phyloP scores from a whole-genome alignment of 1,284 basidiomycete genomes.

The Stygiomarasmius scandens region DNA sequence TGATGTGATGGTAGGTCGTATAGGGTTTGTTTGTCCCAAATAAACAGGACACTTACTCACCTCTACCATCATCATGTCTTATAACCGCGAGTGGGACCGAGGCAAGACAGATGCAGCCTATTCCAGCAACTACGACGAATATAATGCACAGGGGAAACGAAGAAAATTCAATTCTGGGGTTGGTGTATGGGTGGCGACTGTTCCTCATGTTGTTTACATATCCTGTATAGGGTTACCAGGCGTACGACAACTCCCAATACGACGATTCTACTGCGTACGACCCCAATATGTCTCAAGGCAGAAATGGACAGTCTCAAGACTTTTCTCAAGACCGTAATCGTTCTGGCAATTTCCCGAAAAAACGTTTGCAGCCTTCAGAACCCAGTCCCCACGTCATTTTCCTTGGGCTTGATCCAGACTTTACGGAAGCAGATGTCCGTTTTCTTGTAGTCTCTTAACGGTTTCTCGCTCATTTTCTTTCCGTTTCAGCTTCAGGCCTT shows the following conservation, averaged over 20 bases:
- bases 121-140: slow-evolving; percentile 55
- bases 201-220: slow-evolving; percentile 2
- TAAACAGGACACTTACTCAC: slow-evolving; percentile 27
- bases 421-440: slow-evolving; percentile 88
- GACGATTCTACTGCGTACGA: slow-evolving; percentile 41
- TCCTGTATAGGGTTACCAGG: slow-evolving; percentile 37
- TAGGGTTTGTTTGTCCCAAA: slow-evolving; percentile 34
- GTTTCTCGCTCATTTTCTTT: slow-evolving; percentile 40
- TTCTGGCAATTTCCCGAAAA: slow-evolving; percentile 56
- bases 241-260: slow-evolving; percentile 47
- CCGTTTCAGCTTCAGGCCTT: slow-evolving; percentile 73
- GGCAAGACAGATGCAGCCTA: slow-evolving; percentile 59
- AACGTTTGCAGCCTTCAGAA: slow-evolving; percentile 76
- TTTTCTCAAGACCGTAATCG: slow-evolving; percentile 45
- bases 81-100: slow-evolving; percentile 79
- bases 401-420: slow-evolving; percentile 86
- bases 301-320: slow-evolving; percentile 38
- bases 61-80: slow-evolving; percentile 55
- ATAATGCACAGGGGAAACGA: slow-evolving; percentile 69
- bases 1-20: slow-evolving; percentile 28
- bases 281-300: slow-evolving; percentile 30
- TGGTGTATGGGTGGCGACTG: slow-evolving; percentile 27
- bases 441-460: slow-evolving; percentile 29
- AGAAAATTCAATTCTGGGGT: slow-evolving; percentile 78
- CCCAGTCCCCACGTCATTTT: slow-evolving; percentile 90